Conservation (phyloP, 768 basidiomycete genomes). For the Podaxis sp. region DNA sequence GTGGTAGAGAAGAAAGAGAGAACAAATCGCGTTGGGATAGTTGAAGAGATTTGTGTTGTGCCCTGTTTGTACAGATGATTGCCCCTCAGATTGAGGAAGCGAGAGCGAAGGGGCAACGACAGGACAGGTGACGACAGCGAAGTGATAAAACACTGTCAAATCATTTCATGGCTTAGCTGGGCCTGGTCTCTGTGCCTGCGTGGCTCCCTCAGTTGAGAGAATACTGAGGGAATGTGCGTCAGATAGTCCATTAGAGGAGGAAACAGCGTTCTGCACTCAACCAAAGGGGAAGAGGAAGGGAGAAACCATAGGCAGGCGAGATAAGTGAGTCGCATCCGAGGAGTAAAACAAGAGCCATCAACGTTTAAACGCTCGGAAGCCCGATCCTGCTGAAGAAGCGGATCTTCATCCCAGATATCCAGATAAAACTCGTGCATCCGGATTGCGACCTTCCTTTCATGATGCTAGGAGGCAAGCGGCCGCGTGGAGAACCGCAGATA, state of each 20-base stretch:
- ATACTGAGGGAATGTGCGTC: background rate
- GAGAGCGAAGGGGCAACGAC: constrained; percentile 12
- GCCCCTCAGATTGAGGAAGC: background rate
- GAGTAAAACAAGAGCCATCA: constrained; percentile 1
- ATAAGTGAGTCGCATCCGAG: constrained; percentile 1
- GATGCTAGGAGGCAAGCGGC: background rate
- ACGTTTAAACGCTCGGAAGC: constrained; percentile 3
- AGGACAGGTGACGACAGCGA: constrained; percentile 16
- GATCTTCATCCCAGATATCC: constrained; percentile 3
- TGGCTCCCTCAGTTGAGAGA: background rate
- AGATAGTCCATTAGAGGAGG: background rate
- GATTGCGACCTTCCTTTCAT: background rate
- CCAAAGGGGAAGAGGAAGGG: background rate
- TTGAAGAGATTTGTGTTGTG: constrained; percentile 9
- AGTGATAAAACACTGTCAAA: constrained; percentile 6
- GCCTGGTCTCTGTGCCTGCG: background rate
- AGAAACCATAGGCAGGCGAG: background rate
- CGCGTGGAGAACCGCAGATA: background rate
- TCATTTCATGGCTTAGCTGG: background rate
- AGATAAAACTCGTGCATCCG: background rate
- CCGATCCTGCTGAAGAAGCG: constrained; percentile 1
- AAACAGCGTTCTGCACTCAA: too few species aligned
- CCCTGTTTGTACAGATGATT: constrained; percentile 4
- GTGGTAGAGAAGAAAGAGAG: constrained; percentile 15
- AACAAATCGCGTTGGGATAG: background rate